Evolutionary conservation across 805 yeast species (phyloP), one percentile per base, ranked within the genome.

Genomic region (Saccharomycopsis sp.): DNA sequence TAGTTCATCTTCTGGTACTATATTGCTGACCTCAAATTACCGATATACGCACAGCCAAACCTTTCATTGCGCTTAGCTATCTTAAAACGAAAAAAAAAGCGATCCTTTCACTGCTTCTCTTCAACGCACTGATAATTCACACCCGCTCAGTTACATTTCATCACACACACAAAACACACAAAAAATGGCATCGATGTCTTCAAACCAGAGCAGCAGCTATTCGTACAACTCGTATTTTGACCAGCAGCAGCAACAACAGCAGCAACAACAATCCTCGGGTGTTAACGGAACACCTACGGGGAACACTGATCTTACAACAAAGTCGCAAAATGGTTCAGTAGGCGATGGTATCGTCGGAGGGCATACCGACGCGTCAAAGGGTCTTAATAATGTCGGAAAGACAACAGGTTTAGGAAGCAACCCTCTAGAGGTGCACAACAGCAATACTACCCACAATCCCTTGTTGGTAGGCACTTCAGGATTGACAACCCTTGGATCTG

Each of bases 171-270:
- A 29, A 29, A 29, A 29, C 37, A 12, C 37, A 12, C 12, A 24
- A 18, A 34, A n/a, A 41, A 54, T 54, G 57, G 57, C 53, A 3
- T 48, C 53, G 16, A 46, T 54, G 5, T 54, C 57, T 4, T 18
- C 57, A 9, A 50, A 50, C 24, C 50, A 40, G 50, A 46, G 41
- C 34, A 51, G 24, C 46, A 15, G 9, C 15, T 55, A 55, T 37
- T 7, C 57, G 14, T 55, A 55, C 23, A 44, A 41, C 18, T 14
- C 55, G 14, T 53, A 41, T 24, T 53, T 53, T 40, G 55, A 53
- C 16, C 54, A 24, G 15, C 54, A 29, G 46, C 46, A 52, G 23
- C 37, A 53, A 12, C 24, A 53, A 5, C 51, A 34, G 34, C 44
- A 40, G 12, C 21, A 34, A 41, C 50, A 50, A 18, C 54, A 50